Base-by-base conservation (phyloP, 257 asterid species). In the Lantana camara region DNA sequence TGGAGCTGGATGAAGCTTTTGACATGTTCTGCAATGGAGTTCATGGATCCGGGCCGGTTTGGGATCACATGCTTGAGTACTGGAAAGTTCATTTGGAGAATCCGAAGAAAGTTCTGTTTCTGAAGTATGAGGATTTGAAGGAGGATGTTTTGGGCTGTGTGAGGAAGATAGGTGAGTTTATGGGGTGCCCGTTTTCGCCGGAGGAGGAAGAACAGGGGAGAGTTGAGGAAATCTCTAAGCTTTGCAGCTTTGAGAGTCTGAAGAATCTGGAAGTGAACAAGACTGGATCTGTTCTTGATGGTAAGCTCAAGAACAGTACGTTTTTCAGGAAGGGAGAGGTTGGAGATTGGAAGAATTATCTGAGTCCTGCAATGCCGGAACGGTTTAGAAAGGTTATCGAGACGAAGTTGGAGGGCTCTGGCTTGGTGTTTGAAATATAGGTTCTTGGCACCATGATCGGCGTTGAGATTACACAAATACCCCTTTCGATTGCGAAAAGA, bases 281-380 rank as follows among this genome's bases (percentile, higher is more conserved):
- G 38, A 40, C 0, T 13, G 51, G 65, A 15, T 0, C 4, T 35
- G 40, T 10, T 35, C 40, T 35, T 35, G 40, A 35, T 35, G 40
- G 40, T 35, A 4, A 4, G 7, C 1, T 35, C 9, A 35, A 35
- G 5, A 35, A 35, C 7, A 35, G 40, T 35, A 9, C 40, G 11
- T 35, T 35, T 35, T 35, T 35, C 8, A 59, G 65, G 52, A 59
- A 41, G 38, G 65, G 65, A 12, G n/a, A 57, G 19, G 47, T 57
- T 13, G 73, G 78, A 35, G 77, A 73, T 12, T 60, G 73, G 66
- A 16, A 8, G 4, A 53, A 54, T 54, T 22, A 61, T 61, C 50
- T 73, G 9, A 22, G 20, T 61, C 45, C 66, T 3, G 54, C 0
- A 30, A 60, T 60, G 66, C 40, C 66, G 9, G 53, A 37, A 37